Percentiles rank a stretch among this genome's conserved stretches.
phyloP scores from a whole-genome alignment of 257 asterid species.

The Capsicum chinense region DNA sequence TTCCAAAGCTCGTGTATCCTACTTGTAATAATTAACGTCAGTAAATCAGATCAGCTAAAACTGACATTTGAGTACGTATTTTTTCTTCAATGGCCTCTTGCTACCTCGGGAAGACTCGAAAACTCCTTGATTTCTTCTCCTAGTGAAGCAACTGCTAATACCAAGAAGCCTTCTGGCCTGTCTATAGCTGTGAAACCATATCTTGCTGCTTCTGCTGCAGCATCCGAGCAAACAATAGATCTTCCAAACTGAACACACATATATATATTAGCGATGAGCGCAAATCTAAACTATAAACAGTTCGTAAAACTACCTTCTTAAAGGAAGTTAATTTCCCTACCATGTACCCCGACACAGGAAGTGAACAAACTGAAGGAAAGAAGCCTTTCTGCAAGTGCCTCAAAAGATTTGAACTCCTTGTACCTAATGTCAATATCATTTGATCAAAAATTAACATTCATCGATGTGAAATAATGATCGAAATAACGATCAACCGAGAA shows the following conservation, averaged over 20 bases:
- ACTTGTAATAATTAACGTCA: not conserved
- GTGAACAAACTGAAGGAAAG: conserved; percentile 66
- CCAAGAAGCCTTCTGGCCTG: conserved; percentile 75
- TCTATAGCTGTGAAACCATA: conserved; percentile 83
- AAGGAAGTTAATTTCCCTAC: conserved; percentile 39
- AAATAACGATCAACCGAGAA: not conserved
- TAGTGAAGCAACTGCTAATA: conserved; percentile 75
- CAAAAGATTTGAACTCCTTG: conserved; percentile 71
- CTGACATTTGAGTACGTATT: not conserved
- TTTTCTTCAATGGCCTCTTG: not conserved
- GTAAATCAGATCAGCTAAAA: not conserved
- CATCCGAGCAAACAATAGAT: conserved; percentile 82
- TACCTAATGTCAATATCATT: conserved; percentile 43
- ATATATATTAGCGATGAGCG: not conserved
- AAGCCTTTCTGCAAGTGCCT: conserved; percentile 83
- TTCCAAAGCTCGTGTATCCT: conserved; percentile 58
- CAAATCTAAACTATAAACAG: not conserved
- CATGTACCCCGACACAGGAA: conserved; percentile 86
- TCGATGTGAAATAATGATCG: not conserved
- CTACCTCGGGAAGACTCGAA: conserved; percentile 49
- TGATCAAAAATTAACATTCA: not conserved
- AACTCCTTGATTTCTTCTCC: conserved; percentile 56
- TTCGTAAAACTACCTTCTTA: not conserved
- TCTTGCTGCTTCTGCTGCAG: conserved; percentile 85
- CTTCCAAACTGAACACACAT: conserved; percentile 70